phyloP scores from a whole-genome alignment of 371 early-diverging fungal species.

The Syncephalastrum sp. region DNA sequence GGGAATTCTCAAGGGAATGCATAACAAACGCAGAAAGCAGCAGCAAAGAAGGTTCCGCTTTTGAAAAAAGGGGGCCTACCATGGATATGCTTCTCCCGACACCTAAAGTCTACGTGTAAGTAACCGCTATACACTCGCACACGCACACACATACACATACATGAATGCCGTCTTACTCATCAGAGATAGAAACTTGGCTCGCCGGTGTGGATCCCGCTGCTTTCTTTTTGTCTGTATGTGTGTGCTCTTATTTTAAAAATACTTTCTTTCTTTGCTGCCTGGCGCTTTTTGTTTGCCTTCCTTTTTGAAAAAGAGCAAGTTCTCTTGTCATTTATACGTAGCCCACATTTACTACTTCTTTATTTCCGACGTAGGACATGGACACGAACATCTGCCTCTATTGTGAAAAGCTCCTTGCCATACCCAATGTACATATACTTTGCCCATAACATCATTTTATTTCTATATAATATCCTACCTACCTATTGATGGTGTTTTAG shows the following conservation, averaged over 20 bases:
- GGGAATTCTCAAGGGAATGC: no score
- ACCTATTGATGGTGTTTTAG: no score
- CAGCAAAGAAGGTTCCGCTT: no score
- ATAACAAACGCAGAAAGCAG: no score
- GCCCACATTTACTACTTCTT: constrained; percentile 4
- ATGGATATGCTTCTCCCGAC: no score
- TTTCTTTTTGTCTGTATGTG: constrained; percentile 1
- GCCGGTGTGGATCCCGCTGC: background rate
- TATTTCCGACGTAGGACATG: constrained; percentile 10
- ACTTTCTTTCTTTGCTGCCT: constrained; percentile 6
- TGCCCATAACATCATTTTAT: background rate
- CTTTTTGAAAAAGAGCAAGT: background rate
- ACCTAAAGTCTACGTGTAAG: no score
- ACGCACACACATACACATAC: no score
- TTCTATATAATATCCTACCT: background rate
- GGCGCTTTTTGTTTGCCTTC: constrained; percentile 2
- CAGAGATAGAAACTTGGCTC: no score
- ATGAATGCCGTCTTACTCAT: no score
- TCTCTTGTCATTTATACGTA: background rate
- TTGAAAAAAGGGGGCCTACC: no score
- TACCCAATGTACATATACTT: constrained; percentile 5
- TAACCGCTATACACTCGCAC: no score
- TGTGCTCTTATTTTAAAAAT: background rate
- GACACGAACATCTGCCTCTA: constrained; percentile 27
- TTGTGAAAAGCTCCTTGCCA: constrained; percentile 20